phyloP scores from a whole-genome alignment of 2,329 filamentous ascomycete species.

The Colletotrichum falcatum region DNA sequence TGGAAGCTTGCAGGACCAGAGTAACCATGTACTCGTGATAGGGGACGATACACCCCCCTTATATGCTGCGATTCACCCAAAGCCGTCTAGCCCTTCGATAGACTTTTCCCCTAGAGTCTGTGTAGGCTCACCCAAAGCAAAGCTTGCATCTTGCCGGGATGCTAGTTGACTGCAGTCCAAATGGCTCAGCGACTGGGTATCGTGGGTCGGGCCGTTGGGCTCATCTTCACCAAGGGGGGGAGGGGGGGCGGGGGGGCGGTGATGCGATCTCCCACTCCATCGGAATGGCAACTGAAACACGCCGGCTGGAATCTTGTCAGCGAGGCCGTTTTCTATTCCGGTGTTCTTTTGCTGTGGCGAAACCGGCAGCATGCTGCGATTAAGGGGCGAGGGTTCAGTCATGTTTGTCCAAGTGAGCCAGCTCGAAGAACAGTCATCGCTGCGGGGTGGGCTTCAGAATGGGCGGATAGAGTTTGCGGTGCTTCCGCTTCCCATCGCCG shows the following conservation, averaged over 20 bases:
- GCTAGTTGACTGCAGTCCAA: neutral
- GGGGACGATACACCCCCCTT: too few relatives aligned
- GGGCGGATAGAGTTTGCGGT: neutral
- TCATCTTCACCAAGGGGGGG: neutral
- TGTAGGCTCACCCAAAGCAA: neutral
- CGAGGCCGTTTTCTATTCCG: too few relatives aligned
- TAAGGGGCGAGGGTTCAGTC: neutral
- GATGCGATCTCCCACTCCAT: too few relatives aligned
- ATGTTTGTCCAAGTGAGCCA: neutral
- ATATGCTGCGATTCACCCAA: neutral
- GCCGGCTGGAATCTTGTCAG: neutral
- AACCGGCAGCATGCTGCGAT: neutral
- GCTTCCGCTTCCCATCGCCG: too few relatives aligned
- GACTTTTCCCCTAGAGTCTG: neutral
- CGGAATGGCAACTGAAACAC: neutral
- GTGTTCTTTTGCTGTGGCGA: neutral
- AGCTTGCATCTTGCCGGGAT: neutral
- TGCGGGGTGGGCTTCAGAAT: neutral
- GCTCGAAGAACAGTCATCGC: neutral
- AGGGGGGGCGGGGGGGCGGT: too few relatives aligned
- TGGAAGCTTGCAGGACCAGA: neutral
- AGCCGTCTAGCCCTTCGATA: neutral
- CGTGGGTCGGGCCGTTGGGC: neutral
- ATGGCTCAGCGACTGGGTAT: neutral
- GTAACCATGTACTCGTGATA: neutral